Percentiles rank a stretch among this genome's conserved stretches.
Evolutionary conservation across 257 asterid genomes (phyloP).

Genomic region (Fraxinus excelsior): DNA sequence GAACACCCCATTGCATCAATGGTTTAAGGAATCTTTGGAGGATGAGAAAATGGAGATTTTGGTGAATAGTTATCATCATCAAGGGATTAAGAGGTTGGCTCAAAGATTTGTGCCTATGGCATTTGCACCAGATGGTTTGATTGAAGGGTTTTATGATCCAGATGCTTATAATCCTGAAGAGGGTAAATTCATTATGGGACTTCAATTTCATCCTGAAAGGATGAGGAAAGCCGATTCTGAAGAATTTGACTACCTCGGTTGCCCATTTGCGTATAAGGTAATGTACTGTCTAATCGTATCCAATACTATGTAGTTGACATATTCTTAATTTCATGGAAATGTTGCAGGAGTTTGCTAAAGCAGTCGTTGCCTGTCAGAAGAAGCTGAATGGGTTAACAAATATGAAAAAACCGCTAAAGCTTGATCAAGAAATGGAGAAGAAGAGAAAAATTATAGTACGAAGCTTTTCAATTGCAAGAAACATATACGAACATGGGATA

Average conservation of each 20-base stretch:
- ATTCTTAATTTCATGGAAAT: conserved; percentile 1
- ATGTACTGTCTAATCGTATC: neutral
- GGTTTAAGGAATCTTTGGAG: conserved; percentile 69
- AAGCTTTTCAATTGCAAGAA: conserved; percentile 46
- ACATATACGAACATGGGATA: conserved; percentile 26
- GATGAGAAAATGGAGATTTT: conserved; percentile 48
- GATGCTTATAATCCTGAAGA: conserved; percentile 77
- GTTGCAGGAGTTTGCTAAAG: conserved; percentile 47
- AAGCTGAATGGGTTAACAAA: conserved; percentile 27
- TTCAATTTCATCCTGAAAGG: conserved; percentile 92
- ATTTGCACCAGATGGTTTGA: conserved; percentile 77
- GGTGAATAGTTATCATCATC: conserved; percentile 93
- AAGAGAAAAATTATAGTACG: conserved; percentile 38
- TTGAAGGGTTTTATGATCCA: conserved; percentile 89
- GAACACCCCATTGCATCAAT: conserved; percentile 64
- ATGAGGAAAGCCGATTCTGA: conserved; percentile 63
- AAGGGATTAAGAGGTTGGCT: conserved; percentile 81
- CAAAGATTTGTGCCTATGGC: conserved; percentile 92
- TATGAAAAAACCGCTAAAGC: conserved; percentile 31
- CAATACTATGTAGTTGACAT: neutral
- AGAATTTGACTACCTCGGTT: conserved; percentile 83
- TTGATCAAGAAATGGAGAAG: conserved; percentile 47
- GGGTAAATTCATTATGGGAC: conserved; percentile 92
- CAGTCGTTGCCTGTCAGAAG: conserved; percentile 50
- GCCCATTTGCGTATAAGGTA: conserved; percentile 63